A percentile compares a stretch with the other conserved stretches of the same genome.
These are phyloP conservation scores for Podila clonocystis DNA, from an alignment of 192 early-diverging fungal species.

Conservation along the genomic window DNA sequence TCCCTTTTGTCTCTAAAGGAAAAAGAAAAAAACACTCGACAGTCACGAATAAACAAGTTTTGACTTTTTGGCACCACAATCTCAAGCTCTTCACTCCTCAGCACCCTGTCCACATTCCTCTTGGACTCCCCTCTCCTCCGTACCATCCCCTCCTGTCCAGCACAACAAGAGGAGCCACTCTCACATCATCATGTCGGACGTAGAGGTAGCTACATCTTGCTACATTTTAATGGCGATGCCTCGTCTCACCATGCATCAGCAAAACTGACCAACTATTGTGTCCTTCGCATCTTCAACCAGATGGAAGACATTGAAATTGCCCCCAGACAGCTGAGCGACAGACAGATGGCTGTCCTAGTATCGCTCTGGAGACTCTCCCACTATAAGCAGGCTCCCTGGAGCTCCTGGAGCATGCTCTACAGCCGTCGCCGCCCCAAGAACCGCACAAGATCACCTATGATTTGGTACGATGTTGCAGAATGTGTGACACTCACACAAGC, in stretches of 20 bases:
- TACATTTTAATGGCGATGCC: not conserved
- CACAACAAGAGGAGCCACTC: not conserved
- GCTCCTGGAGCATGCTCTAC: constrained; percentile 46
- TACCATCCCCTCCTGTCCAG: no score
- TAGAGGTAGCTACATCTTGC: constrained; percentile 16
- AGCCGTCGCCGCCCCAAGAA: constrained; percentile 24
- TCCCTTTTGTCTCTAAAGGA: not conserved
- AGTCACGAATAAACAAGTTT: not conserved
- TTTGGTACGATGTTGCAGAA: constrained; percentile 13
- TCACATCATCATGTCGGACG: constrained; percentile 19
- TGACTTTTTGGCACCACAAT: not conserved
- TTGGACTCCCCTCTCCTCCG: no score
- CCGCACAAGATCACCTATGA: constrained; percentile 21
- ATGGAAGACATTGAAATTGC: constrained; percentile 25
- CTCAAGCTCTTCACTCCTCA: not conserved
- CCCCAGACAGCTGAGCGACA: constrained; percentile 25
- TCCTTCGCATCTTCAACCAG: not conserved
- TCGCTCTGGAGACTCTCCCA: constrained; percentile 36
- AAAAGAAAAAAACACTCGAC: not conserved
- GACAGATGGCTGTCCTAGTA: constrained; percentile 28
- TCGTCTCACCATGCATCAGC: not conserved
- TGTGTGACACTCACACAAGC: not conserved
- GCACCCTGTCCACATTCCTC: no score
- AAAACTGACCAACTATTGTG: not conserved
- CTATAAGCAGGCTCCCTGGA: constrained; percentile 40